Evolutionary conservation across 2,329 filamentous ascomycete species (phyloP).

Genomic region (Keithomyces neogunnii): DNA sequence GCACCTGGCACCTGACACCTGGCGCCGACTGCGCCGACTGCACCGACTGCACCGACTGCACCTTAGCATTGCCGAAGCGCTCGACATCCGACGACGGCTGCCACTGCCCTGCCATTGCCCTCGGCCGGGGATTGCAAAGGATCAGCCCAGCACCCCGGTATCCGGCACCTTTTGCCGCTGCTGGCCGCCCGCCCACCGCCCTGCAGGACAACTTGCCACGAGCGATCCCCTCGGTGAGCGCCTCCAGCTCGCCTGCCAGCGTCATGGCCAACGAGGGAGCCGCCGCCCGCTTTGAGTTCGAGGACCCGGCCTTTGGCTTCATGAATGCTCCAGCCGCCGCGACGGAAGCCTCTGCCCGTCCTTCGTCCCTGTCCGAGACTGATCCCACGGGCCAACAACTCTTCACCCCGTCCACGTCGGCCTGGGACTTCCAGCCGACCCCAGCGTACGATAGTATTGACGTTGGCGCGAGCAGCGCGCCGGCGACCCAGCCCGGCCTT

Average conservation of each 20-base stretch:
- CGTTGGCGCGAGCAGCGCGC: constrained; percentile 24
- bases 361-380: constrained; percentile 18
- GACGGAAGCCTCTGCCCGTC: constrained; percentile 22
- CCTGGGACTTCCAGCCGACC: constrained; percentile 41
- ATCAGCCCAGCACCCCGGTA: not conserved
- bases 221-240: constrained; percentile 1
- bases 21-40: not conserved
- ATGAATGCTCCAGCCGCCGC: constrained; percentile 23
- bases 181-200: constrained; percentile 1
- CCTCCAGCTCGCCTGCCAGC: constrained; percentile 10
- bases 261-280: constrained; percentile 32
- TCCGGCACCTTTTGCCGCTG: constrained; percentile 3
- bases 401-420: constrained; percentile 18
- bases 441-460: constrained; percentile 40
- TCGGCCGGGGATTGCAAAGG: not conserved
- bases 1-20: too few relatives aligned
- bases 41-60: too few relatives aligned
- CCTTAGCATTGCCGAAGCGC: not conserved
- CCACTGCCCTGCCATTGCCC: not conserved
- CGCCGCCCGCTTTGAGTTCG: constrained; percentile 33
- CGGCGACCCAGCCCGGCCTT: constrained; percentile 23
- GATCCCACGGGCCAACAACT: constrained; percentile 27
- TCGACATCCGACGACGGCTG: not conserved
- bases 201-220: not conserved
- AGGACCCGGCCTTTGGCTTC: constrained; percentile 31